A percentile compares a stretch with the other conserved stretches of the same genome.
These are phyloP conservation scores for Teunomyces panamensis DNA, from an alignment of 805 yeast genomes.

Conservation along the genomic window DNA sequence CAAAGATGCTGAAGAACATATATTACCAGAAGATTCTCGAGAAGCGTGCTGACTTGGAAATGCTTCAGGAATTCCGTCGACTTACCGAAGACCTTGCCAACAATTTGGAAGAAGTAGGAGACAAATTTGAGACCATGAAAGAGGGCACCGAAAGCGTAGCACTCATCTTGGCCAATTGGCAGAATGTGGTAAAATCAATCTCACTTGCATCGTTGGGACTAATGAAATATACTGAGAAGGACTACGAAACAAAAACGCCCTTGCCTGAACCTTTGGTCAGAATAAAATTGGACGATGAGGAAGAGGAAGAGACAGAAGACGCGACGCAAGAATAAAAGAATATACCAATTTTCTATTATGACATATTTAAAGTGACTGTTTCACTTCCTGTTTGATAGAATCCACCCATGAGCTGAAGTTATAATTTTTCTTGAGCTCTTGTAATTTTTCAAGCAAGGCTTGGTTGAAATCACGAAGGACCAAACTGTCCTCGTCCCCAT, in stretches of 20 bases:
- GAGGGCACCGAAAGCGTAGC: constrained; percentile 63
- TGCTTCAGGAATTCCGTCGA: constrained; percentile 45
- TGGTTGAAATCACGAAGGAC: constrained; percentile 1
- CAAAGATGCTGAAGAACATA: constrained; percentile 8
- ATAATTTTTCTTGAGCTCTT: constrained; percentile 3
- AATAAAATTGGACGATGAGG: constrained; percentile 47
- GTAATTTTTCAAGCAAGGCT: constrained; percentile 2
- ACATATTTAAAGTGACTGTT: constrained; percentile 2
- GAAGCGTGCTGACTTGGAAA: constrained; percentile 50
- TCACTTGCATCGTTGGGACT: constrained; percentile 58
- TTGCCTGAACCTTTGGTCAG: constrained; percentile 68
- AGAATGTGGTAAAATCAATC: constrained; percentile 55
- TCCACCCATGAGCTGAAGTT: constrained; percentile 16
- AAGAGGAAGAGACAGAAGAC: constrained; percentile 21
- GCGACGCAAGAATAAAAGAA: not conserved
- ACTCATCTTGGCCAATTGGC: constrained; percentile 62
- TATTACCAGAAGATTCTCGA: constrained; percentile 34
- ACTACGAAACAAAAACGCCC: constrained; percentile 44
- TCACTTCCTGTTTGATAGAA: constrained; percentile 20
- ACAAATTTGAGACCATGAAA: constrained; percentile 45
- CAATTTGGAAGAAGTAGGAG: constrained; percentile 49
- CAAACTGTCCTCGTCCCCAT: constrained; percentile 7
- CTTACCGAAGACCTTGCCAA: constrained; percentile 44
- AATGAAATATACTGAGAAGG: constrained; percentile 40
- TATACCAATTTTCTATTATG: not conserved